Evolutionary conservation across 1,284 basidiomycete species (phyloP), one percentile per base, ranked within the genome.

Genomic region (Melampsora abietis-canadensis): DNA sequence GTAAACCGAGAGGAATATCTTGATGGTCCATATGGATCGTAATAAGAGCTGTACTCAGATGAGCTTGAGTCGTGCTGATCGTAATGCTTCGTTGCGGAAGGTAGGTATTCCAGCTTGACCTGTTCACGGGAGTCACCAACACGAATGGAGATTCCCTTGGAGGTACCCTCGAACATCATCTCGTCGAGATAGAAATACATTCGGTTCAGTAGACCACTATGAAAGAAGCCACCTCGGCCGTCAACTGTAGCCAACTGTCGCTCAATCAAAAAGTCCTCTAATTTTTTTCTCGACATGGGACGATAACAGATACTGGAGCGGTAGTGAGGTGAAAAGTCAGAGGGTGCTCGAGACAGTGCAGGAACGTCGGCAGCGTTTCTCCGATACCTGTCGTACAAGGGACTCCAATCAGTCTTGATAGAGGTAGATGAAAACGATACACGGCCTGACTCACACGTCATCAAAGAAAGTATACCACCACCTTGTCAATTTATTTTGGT

Each of bases 391-490:
- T 68, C 14, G 31, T 78, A 44, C 5, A 8, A 64, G 6, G 0
- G 3, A 21, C 59, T 27, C 0, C 6, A 30, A 47, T 47, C n/a
- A n/a, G n/a, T 21, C 14, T 17, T 3, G 2, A 46, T 68, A 4
- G 3, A 44, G 40, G 14, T 12, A 44, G 40, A 44, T 44, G 40
- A 44, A 15, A 44, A 3, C 10, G 40, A 37, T 21, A 64, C 21
- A 40, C 31, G 7, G 68, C 77, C 73, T 78, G 64, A 79, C 34
- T 31, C 47, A 59, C 59, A 46, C 27, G 81, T 87, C 78, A 76
- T 90, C 89, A 88, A 89, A 92, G 78, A 90, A 87, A 8, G 91
- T 84, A 80, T 89, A 92, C 90, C 91, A 92, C 88, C 90, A 92
- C 0, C 87, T 61, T 30, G 78, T 77, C 17, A 76, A 34, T 8